Conservation (phyloP, 768 basidiomycete genomes). For the Pholiota molesta region DNA sequence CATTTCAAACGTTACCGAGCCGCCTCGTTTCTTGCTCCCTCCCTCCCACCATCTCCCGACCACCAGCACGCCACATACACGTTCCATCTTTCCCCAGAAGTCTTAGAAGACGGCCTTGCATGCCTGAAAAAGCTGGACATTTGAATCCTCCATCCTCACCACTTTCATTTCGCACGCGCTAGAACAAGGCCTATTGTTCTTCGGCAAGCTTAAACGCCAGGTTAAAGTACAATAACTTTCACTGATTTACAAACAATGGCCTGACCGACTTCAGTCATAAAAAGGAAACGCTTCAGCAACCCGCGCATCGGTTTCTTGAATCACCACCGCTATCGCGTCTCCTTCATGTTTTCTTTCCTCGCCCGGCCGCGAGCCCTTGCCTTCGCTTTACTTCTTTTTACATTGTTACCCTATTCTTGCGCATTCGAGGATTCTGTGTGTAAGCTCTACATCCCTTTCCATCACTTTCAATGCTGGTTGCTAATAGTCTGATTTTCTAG, state of each 20-base stretch:
- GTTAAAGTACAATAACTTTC: conserved; percentile 25
- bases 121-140: conserved; percentile 8
- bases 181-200: conserved; percentile 24
- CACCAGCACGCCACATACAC: conserved; percentile 25
- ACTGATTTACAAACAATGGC: neutral
- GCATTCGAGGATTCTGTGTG: conserved; percentile 64
- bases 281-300: conserved; percentile 15
- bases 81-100: conserved; percentile 13
- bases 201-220: conserved; percentile 16
- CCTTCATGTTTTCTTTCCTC: conserved; percentile 63
- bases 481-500: conserved; percentile 37
- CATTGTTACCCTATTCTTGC: conserved; percentile 36
- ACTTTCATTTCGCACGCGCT: conserved; percentile 17
- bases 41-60: conserved; percentile 13
- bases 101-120: conserved; percentile 7
- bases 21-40: conserved; percentile 16
- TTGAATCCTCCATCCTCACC: conserved; percentile 5
- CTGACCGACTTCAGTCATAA: conserved; percentile 13
- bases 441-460: conserved; percentile 41
- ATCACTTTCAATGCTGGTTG: neutral
- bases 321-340: conserved; percentile 8
- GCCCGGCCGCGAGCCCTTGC: conserved; percentile 73
- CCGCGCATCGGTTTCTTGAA: conserved; percentile 17
- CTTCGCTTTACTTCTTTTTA: conserved; percentile 40
- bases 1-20: conserved; percentile 9